phyloP scores from a whole-genome alignment of 768 basidiomycete genomes.

The Pleurotus tuber-regium region DNA sequence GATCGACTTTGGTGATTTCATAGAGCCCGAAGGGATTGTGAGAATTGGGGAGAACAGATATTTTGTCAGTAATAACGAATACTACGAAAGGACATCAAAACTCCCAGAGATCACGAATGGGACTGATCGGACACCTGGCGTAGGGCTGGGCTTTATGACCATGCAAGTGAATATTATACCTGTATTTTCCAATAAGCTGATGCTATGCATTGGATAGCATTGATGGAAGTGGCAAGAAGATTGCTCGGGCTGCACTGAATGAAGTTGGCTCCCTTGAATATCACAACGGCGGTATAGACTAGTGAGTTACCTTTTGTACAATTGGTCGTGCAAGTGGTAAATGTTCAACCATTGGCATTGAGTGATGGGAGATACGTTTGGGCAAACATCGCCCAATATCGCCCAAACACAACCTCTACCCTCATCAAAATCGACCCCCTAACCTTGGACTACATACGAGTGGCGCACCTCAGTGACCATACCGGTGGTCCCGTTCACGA shows the following conservation, averaged over 20 bases:
- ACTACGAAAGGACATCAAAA: constrained; percentile 3
- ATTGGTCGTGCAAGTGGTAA: no score
- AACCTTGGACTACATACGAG: neutral
- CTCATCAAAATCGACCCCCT: constrained; percentile 5
- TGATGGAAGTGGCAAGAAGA: neutral
- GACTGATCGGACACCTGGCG: constrained; percentile 5
- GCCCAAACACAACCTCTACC: constrained; percentile 3
- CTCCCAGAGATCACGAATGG: constrained; percentile 3
- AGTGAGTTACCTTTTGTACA: no score
- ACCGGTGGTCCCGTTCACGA: constrained; percentile 6
- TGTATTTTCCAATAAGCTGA: neutral
- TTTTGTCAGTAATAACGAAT: constrained; percentile 7
- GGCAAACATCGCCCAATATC: constrained; percentile 9
- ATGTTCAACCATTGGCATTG: no score
- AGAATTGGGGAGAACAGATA: constrained; percentile 5
- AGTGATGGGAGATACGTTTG: constrained; percentile 5
- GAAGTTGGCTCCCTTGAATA: constrained; percentile 3
- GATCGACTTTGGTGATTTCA: constrained; percentile 1
- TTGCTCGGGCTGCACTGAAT: constrained; percentile 1
- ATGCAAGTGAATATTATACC: neutral
- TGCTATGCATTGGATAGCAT: neutral
- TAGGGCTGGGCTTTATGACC: constrained; percentile 3
- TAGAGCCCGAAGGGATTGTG: constrained; percentile 9
- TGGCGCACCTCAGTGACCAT: constrained; percentile 2
- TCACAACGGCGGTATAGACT: constrained; percentile 8